Evolutionary conservation across 306 rosid genomes (phyloP), one percentile per base, ranked within the genome.

Genomic region (Trifolium dubium): DNA sequence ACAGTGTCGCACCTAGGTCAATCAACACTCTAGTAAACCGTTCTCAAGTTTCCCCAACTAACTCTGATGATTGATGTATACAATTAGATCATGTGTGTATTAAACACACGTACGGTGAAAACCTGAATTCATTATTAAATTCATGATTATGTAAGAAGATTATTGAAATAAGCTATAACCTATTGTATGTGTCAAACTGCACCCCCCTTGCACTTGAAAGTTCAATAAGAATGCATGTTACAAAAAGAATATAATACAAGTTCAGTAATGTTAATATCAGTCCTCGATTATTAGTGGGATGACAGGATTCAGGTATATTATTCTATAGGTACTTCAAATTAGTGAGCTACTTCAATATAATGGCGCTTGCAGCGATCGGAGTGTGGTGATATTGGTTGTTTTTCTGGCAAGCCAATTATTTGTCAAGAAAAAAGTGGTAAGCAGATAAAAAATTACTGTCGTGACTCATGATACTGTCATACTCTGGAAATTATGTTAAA

Each of bases 371-470:
- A 91, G 77, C 68, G 91, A 91, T 74, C 87, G 77, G 67, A 89
- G 96, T 82, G 98, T 89, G 71, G 87, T 92, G 84, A 89, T 93
- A 79, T 84, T 93, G 79, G 84, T 93, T 85, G 96, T 86, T 76
- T 91, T 93, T 80, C 94, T 93, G 46, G 96, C 98, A 64, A 91
- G 89, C 41, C 96, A 93, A 76, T 75, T 93, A 77, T 83, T 89
- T 80, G 87, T 85, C 66, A 88, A 91, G 90, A 89, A 84, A 84
- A 93, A 88, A 65, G 75, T 93, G 98, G 98, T 93, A 91, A 82
- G 50, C 40, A 47, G 53, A 71, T 23, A 49, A 50, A 77, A 61
- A 40, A 30, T 64, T 47, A 14, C 70, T 49, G 18, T 51, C 32
- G 30, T 43, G 47, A 47, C 23, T 23, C 23, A 0, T 23, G 23